Conservation (phyloP, 2,329 filamentous ascomycete genomes). For the Didymella glomerata region DNA sequence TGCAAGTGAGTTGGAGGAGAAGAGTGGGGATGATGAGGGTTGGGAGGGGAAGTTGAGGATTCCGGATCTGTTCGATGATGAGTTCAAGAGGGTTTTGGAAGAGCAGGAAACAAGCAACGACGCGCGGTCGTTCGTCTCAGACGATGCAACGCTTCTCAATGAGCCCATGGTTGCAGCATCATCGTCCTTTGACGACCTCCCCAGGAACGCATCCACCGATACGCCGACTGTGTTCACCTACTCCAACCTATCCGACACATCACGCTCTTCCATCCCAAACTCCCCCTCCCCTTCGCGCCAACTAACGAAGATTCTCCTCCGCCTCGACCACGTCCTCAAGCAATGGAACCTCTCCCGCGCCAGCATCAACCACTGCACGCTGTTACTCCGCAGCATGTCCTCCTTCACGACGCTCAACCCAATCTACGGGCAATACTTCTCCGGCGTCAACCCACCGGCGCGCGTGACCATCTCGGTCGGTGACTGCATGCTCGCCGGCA, state of each 20-base stretch:
- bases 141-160: slow-evolving; percentile 18
- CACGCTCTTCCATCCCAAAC: slow-evolving; percentile 3
- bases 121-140: slow-evolving; percentile 8
- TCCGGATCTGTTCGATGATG: slow-evolving; percentile 72
- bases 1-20: slow-evolving; percentile 63
- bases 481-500: slow-evolving; percentile 65
- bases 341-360: slow-evolving; percentile 35
- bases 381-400: slow-evolving; percentile 80
- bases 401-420: slow-evolving; percentile 80
- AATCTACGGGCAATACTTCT: slow-evolving; percentile 79
- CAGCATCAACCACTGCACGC: slow-evolving; percentile 57
- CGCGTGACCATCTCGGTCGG: slow-evolving; percentile 85
- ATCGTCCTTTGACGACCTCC: slow-evolving; percentile 19
- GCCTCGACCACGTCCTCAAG: slow-evolving; percentile 41
- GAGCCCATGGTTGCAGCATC: background rate
- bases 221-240: slow-evolving; percentile 60
- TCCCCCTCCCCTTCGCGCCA: slow-evolving; percentile 37
- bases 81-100: slow-evolving; percentile 59
- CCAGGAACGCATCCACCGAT: slow-evolving; percentile 27
- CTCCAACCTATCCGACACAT: slow-evolving; percentile 38
- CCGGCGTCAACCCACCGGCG: slow-evolving; percentile 80
- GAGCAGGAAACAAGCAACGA: slow-evolving; percentile 11
- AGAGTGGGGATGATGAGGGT: slow-evolving; percentile 41
- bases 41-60: slow-evolving; percentile 56
- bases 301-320: slow-evolving; percentile 51